Conservation (phyloP, 345 rosid species). For the Angophora floribunda region DNA sequence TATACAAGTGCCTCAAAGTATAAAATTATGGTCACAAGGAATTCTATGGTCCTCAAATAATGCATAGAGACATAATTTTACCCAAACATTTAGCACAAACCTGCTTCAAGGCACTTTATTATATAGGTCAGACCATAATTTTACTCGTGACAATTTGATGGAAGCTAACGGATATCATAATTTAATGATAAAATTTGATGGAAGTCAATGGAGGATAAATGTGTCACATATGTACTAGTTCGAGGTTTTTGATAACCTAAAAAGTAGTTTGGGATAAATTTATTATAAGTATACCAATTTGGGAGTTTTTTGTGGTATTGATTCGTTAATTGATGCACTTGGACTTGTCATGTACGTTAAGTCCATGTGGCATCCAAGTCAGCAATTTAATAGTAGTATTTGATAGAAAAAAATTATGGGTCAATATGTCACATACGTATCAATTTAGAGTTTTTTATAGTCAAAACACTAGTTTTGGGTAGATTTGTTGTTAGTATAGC, state of each 20-base stretch:
- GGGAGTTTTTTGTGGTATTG: accelerated
- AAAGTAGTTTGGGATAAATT: no score
- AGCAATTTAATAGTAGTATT: no score
- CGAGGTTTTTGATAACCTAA: no score
- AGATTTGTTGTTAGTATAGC: no score
- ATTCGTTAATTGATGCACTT: no score
- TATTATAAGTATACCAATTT: accelerated
- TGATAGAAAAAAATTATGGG: accelerated
- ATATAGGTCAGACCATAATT: neutral
- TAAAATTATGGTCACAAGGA: neutral
- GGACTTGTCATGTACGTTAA: neutral
- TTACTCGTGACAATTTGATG: neutral
- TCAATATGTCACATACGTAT: neutral
- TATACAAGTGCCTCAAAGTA: neutral
- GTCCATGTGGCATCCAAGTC: neutral
- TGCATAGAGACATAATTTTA: neutral
- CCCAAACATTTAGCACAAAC: neutral
- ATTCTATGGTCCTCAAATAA: neutral
- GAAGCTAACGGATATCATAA: neutral
- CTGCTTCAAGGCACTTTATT: neutral
- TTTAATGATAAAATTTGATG: neutral
- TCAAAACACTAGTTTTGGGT: neutral
- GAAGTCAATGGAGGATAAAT: neutral
- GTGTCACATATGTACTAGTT: accelerated
- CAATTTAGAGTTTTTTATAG: no score